phyloP scores from a whole-genome alignment of 164 flowering plant genomes.

The Magnolia changhungtana region DNA sequence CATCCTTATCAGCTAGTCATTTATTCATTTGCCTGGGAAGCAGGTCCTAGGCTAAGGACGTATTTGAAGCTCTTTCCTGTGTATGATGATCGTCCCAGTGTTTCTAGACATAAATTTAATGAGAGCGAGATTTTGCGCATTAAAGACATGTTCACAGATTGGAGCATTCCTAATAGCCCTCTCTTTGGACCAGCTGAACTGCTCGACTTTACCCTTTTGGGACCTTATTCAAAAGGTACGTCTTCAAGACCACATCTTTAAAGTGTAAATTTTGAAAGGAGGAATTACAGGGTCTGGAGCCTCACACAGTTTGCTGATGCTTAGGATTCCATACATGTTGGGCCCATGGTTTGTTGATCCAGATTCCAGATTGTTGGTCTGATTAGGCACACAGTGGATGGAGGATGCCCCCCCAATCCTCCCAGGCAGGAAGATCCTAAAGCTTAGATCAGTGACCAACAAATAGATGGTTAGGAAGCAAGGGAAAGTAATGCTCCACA shows the following conservation, averaged over 20 bases:
- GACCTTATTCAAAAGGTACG: conserved; percentile 55
- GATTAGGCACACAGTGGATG: neutral
- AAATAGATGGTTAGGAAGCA: neutral
- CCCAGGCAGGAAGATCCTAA: neutral
- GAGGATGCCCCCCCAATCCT: neutral
- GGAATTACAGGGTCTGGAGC: neutral
- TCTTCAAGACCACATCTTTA: conserved; percentile 9
- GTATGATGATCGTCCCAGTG: conserved; percentile 17
- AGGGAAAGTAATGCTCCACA: neutral
- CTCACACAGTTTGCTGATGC: neutral
- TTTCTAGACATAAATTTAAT: conserved; percentile 14
- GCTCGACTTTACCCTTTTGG: conserved; percentile 51
- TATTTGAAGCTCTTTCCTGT: conserved; percentile 61
- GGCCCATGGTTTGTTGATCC: neutral
- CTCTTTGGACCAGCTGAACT: conserved; percentile 88
- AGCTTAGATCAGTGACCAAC: neutral
- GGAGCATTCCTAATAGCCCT: conserved; percentile 51
- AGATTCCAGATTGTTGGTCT: neutral
- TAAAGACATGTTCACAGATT: conserved; percentile 52
- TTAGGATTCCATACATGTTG: neutral
- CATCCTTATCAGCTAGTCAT: conserved; percentile 49
- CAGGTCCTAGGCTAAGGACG: conserved; percentile 77
- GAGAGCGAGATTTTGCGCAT: conserved; percentile 59
- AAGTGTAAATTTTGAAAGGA: neutral
- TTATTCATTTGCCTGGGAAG: conserved; percentile 46